Conservation (phyloP, 2,329 filamentous ascomycete genomes). For the Colletotrichum salicis region DNA sequence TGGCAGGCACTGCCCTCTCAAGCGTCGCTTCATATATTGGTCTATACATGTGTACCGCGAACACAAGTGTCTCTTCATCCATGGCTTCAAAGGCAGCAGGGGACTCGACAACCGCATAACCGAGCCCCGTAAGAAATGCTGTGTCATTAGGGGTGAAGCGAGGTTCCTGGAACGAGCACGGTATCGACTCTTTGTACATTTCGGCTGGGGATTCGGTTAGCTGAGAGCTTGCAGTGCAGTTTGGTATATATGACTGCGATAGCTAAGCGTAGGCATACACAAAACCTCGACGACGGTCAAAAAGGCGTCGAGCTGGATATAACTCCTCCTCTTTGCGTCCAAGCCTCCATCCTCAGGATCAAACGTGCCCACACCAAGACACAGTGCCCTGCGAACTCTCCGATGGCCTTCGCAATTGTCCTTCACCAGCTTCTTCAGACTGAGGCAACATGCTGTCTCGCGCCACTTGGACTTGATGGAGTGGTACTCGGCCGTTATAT, state of each 20-base stretch:
- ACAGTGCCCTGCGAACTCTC: slow-evolving; percentile 57
- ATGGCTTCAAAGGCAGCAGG: slow-evolving; percentile 65
- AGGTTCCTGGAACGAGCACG: slow-evolving; percentile 65
- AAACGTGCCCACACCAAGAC: slow-evolving; percentile 66
- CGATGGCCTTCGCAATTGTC: slow-evolving; percentile 36
- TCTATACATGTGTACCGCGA: slow-evolving; percentile 70
- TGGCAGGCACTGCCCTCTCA: slow-evolving; percentile 54
- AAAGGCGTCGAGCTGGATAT: slow-evolving; percentile 66
- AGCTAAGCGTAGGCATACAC: slow-evolving; percentile 50
- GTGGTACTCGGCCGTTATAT: slow-evolving; percentile 45
- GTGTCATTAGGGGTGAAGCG: slow-evolving; percentile 60
- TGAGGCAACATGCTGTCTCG: slow-evolving; percentile 40
- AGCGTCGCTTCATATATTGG: slow-evolving; percentile 65
- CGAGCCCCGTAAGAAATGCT: slow-evolving; percentile 64
- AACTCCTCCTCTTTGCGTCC: slow-evolving; percentile 57
- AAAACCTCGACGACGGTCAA: slow-evolving; percentile 56
- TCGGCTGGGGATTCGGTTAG: slow-evolving; percentile 21
- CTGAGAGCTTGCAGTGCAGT: background rate
- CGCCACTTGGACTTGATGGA: slow-evolving; percentile 43
- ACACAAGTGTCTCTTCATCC: slow-evolving; percentile 62
- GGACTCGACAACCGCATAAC: slow-evolving; percentile 61
- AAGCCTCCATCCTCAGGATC: slow-evolving; percentile 59
- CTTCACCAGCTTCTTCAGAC: slow-evolving; percentile 48
- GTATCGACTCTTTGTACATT: slow-evolving; percentile 44
- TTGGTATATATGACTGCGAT: background rate